Evolutionary conservation across 2,329 filamentous ascomycete genomes (phyloP).

Genomic region (Beauveria scarabaeidicola): DNA sequence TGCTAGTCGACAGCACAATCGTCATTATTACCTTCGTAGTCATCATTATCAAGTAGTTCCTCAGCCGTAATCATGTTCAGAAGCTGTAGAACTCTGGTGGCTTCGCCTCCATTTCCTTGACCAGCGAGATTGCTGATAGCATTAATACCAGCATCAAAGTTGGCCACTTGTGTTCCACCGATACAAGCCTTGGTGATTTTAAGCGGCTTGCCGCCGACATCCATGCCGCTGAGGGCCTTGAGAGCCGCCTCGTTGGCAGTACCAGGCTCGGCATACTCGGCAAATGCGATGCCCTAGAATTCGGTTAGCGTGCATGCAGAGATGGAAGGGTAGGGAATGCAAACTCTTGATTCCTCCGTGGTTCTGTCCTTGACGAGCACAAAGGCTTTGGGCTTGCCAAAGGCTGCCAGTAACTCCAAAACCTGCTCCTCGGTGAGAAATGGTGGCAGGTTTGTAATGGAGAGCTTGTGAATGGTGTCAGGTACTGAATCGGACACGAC

Average conservation of each 20-base stretch:
- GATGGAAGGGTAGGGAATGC: conserved; percentile 22
- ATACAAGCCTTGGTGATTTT: conserved; percentile 86
- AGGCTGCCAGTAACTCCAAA: conserved; percentile 78
- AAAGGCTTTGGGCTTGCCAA: conserved; percentile 90
- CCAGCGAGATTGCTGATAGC: conserved; percentile 97
- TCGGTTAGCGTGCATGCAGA: conserved; percentile 21
- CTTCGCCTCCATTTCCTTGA: conserved; percentile 70
- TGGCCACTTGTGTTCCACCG: conserved; percentile 84
- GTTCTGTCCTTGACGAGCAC: conserved; percentile 77
- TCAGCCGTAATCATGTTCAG: conserved; percentile 98
- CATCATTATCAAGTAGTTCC: conserved; percentile 85
- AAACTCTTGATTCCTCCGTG: conserved; percentile 79
- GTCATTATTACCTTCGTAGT: conserved; percentile 71
- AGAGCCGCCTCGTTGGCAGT: conserved; percentile 72
- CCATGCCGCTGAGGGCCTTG: conserved; percentile 86
- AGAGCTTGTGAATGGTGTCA: conserved; percentile 92
- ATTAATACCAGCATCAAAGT: conserved; percentile 90
- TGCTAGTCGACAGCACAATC: background rate
- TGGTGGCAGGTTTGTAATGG: conserved; percentile 77
- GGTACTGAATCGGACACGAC: conserved; percentile 73
- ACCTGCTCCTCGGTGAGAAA: conserved; percentile 90
- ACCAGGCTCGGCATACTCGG: conserved; percentile 75
- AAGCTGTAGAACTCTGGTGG: conserved; percentile 77
- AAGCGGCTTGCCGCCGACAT: conserved; percentile 77
- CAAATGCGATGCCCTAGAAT: conserved; percentile 82